phyloP scores from a whole-genome alignment of 495 filamentous ascomycete genomes.

The Saxispiralis lemnorum region DNA sequence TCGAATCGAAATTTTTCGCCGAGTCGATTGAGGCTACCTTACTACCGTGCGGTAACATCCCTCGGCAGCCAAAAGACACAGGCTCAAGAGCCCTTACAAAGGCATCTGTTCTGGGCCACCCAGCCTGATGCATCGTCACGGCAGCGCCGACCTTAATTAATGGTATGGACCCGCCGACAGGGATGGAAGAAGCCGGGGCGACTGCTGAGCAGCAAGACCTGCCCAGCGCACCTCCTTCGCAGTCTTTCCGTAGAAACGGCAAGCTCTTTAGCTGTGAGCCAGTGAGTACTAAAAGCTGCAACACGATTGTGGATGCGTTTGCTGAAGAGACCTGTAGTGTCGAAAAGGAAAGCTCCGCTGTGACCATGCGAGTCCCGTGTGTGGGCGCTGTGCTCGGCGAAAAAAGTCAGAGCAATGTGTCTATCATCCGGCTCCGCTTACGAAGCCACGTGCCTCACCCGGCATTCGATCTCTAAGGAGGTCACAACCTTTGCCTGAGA shows the following conservation, averaged over 20 bases:
- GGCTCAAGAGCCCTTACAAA: no score
- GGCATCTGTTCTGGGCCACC: no score
- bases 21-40: no score
- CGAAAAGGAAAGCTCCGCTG: conserved; percentile 14
- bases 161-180: no score
- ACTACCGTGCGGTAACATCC: no score
- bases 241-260: conserved; percentile 5
- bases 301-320: neutral
- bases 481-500: neutral
- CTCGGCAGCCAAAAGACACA: no score
- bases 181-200: no score
- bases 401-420: conserved; percentile 15
- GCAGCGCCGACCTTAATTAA: no score
- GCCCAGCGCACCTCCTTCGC: no score
- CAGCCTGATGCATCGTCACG: no score
- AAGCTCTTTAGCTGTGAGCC: conserved; percentile 15
- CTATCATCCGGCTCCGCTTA: conserved; percentile 15
- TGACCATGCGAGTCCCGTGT: conserved; percentile 12
- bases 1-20: no score
- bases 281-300: neutral
- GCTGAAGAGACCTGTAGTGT: conserved; percentile 1
- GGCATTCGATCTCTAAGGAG: neutral
- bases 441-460: conserved; percentile 8
- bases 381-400: conserved; percentile 12
- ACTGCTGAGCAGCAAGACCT: no score